A percentile compares a stretch with the other conserved stretches of the same genome.
Conservation (phyloP, 2,329 filamentous ascomycete genomes). For the Aaosphaeria pasadenensis region DNA sequence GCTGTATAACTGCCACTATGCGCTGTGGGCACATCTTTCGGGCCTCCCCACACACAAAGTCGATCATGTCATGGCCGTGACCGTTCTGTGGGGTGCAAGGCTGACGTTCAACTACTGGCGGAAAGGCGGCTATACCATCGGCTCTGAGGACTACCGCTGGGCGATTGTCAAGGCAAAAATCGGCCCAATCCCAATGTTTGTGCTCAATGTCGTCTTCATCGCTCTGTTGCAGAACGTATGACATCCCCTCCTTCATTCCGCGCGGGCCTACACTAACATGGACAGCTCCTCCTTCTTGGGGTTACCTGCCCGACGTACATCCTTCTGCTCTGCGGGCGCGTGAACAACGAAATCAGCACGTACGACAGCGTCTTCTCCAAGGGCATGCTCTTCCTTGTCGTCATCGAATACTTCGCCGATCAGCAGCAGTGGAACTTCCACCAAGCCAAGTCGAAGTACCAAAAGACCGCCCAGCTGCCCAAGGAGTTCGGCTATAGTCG, state of each 20-base stretch:
- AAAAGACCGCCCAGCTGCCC: slow-evolving; percentile 68
- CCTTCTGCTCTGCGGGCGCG: slow-evolving; percentile 68
- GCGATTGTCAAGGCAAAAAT: slow-evolving; percentile 67
- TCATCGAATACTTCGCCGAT: slow-evolving; percentile 79
- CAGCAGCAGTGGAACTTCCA: slow-evolving; percentile 94
- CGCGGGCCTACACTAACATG: too few relatives aligned
- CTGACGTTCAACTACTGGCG: slow-evolving; percentile 97
- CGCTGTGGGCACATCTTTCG: slow-evolving; percentile 74
- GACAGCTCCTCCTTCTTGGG: slow-evolving; percentile 66
- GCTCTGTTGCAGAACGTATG: slow-evolving; percentile 67
- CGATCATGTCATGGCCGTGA: slow-evolving; percentile 69
- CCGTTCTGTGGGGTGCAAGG: slow-evolving; percentile 78
- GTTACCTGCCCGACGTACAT: slow-evolving; percentile 82
- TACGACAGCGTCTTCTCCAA: slow-evolving; percentile 60
- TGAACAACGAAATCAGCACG: slow-evolving; percentile 50
- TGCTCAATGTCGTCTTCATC: slow-evolving; percentile 91
- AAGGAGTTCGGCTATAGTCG: slow-evolving; percentile 59
- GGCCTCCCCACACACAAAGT: slow-evolving; percentile 68
- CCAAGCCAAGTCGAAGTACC: slow-evolving; percentile 73
- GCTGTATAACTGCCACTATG: slow-evolving; percentile 81
- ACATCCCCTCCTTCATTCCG: not conserved
- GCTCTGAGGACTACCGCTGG: slow-evolving; percentile 96
- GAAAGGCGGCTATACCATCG: slow-evolving; percentile 83
- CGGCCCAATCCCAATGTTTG: slow-evolving; percentile 65
- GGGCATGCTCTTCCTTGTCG: slow-evolving; percentile 54